Percentiles rank a stretch among this genome's conserved stretches.
phyloP scores from a whole-genome alignment of 139 green algal species.

The Coelastrella sp. region DNA sequence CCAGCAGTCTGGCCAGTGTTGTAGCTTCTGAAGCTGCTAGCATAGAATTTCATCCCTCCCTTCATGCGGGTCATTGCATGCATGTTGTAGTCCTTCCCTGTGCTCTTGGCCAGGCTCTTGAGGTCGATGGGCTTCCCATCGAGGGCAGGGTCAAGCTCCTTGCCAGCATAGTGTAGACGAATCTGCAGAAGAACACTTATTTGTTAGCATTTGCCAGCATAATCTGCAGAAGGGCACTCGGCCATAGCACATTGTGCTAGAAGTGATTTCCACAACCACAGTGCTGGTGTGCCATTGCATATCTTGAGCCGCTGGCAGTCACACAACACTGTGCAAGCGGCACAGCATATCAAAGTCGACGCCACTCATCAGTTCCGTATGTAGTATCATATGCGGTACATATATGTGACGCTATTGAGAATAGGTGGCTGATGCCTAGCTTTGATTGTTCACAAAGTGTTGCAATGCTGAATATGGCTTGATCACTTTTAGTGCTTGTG shows the following conservation, averaged over 20 bases:
- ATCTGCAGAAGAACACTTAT: not conserved
- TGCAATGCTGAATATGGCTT: not conserved
- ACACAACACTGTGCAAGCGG: too few species aligned
- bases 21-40: not conserved
- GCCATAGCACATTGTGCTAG: too few species aligned
- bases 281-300: too few species aligned
- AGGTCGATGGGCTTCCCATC: not conserved
- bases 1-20: not conserved
- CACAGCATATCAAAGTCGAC: too few species aligned
- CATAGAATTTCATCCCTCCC: not conserved
- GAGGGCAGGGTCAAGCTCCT: not conserved
- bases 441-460: not conserved
- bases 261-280: too few species aligned
- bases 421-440: not conserved
- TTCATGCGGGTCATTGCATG: slow-evolving; percentile 24
- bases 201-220: not conserved
- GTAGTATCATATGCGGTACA: too few species aligned
- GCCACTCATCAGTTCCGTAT: too few species aligned
- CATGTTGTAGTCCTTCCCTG: not conserved
- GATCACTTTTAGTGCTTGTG: not conserved
- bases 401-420: too few species aligned
- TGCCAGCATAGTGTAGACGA: slow-evolving; percentile 1
- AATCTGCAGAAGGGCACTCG: too few species aligned
- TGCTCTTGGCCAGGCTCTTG: not conserved
- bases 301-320: too few species aligned